Evolutionary conservation across 495 filamentous ascomycete species (phyloP).

Genomic region (Podospora sp.): DNA sequence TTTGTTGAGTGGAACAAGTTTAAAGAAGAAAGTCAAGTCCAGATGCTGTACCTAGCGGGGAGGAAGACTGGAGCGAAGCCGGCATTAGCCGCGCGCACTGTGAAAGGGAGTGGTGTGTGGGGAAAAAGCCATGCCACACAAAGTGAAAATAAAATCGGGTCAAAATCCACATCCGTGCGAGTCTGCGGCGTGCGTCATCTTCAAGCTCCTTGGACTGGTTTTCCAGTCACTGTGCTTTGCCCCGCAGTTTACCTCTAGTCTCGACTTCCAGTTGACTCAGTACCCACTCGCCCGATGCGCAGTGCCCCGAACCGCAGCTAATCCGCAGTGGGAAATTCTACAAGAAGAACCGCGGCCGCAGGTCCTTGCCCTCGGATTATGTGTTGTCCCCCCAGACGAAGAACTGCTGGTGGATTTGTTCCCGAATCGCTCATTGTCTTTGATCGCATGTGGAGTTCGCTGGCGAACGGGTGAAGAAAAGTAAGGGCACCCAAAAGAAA

Average conservation of each 20-base stretch:
- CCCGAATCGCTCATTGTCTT: constrained; percentile 15
- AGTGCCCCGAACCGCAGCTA: not conserved
- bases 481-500: constrained; percentile 11
- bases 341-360: not conserved
- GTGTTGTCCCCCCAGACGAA: constrained; percentile 22
- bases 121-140: constrained; percentile 24
- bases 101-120: not conserved
- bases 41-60: not conserved
- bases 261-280: not conserved
- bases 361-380: constrained; percentile 22
- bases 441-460: constrained; percentile 18
- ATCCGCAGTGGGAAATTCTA: not conserved
- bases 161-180: constrained; percentile 21
- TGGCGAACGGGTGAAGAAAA: constrained; percentile 18
- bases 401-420: constrained; percentile 15
- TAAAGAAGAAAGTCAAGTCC: not conserved
- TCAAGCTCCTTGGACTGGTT: not conserved
- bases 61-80: not conserved
- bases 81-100: not conserved
- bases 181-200: constrained; percentile 8
- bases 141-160: constrained; percentile 25
- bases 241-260: not conserved
- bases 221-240: not conserved
- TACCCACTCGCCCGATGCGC: not conserved
- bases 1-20: too few species aligned